A percentile compares a stretch with the other conserved stretches of the same genome.
Evolutionary conservation across 768 basidiomycete species (phyloP).

Genomic region (Podaxis rugospora): DNA sequence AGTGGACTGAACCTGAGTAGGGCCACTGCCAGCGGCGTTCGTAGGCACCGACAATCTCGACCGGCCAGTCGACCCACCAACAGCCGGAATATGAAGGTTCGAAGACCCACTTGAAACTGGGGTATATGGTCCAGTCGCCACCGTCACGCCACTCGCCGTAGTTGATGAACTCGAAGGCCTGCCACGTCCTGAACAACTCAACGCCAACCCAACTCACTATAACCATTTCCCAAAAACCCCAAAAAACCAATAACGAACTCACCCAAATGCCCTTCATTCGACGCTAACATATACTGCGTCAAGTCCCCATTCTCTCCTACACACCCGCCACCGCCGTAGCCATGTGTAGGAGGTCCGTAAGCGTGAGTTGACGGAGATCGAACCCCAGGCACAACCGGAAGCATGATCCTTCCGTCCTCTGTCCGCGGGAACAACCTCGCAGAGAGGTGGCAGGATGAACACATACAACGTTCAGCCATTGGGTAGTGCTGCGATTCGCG

Average conservation of each 20-base stretch:
- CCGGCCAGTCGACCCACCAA: not conserved
- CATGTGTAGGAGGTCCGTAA: not conserved
- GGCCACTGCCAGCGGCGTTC: not conserved
- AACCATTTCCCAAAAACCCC: not conserved
- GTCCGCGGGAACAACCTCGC: conserved; percentile 9
- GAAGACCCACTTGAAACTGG: not conserved
- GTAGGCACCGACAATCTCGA: not conserved
- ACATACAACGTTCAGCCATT: conserved; percentile 6
- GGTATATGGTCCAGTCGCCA: not conserved
- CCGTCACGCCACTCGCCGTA: not conserved
- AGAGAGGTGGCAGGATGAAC: conserved; percentile 8
- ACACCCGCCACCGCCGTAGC: not conserved
- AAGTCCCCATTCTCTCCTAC: not conserved
- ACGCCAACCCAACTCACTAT: not conserved
- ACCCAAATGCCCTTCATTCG: not conserved
- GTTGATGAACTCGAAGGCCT: not conserved
- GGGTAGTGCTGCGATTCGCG: conserved; percentile 6
- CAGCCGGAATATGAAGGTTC: not conserved
- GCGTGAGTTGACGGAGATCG: not conserved
- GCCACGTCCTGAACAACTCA: conserved; percentile 2
- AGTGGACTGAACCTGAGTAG: not conserved
- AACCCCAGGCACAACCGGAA: not conserved
- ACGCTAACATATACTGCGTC: not conserved
- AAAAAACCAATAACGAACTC: conserved; percentile 1
- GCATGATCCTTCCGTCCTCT: conserved; percentile 6